phyloP scores from a whole-genome alignment of 768 basidiomycete species.

The Phanerochaete sordida region DNA sequence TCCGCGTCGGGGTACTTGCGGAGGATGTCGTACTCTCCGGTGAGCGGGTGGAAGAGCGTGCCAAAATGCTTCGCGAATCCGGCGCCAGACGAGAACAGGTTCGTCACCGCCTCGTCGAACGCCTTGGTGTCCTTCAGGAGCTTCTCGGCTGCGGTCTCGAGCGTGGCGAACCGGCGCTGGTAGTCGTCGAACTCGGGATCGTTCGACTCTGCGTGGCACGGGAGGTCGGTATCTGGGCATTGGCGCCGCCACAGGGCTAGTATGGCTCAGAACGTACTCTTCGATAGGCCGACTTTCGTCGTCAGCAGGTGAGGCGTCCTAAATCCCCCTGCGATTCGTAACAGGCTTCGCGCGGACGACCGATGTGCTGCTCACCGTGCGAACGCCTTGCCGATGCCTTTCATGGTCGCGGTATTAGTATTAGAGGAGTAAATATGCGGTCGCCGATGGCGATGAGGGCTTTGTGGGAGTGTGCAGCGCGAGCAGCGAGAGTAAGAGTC shows the following conservation, averaged over 20 bases:
- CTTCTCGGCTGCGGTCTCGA: slow-evolving; percentile 85
- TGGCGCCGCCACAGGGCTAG: background rate
- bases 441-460: background rate
- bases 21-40: slow-evolving; percentile 75
- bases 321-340: background rate
- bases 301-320: slow-evolving; percentile 92
- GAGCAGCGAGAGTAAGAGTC: background rate
- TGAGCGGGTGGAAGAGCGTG: slow-evolving; percentile 59
- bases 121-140: slow-evolving; percentile 88
- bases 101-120: slow-evolving; percentile 81
- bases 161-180: slow-evolving; percentile 65
- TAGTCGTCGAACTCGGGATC: slow-evolving; percentile 93
- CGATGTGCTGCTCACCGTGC: slow-evolving; percentile 19
- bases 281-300: slow-evolving; percentile 84
- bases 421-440: background rate
- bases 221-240: background rate
- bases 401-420: slow-evolving; percentile 15
- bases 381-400: slow-evolving; percentile 27
- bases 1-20: slow-evolving; percentile 75
- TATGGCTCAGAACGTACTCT: slow-evolving; percentile 54
- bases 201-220: slow-evolving; percentile 50
- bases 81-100: slow-evolving; percentile 61
- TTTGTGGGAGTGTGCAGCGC: background rate
- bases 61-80: slow-evolving; percentile 64
- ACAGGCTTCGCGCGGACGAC: background rate